phyloP scores from a whole-genome alignment of 805 yeast species.

The Starmerella gropengiesseri region DNA sequence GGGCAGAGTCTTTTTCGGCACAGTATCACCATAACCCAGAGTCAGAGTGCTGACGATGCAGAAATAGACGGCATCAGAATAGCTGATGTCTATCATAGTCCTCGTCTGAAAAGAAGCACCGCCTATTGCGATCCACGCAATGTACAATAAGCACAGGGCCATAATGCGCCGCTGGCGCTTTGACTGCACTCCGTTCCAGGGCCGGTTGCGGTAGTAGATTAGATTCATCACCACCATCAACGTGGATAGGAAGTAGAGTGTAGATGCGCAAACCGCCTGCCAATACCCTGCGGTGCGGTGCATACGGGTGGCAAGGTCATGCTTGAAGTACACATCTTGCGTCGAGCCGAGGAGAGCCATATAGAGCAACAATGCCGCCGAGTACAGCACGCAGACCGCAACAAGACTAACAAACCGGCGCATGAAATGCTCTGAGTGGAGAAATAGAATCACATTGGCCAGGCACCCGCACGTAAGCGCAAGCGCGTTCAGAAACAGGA shows the following conservation, averaged over 20 bases:
- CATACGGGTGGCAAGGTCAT: conserved; percentile 13
- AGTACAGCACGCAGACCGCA: conserved; percentile 40
- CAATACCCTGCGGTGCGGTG: conserved; percentile 57
- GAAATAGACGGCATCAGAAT: conserved; percentile 61
- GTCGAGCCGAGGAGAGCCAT: conserved; percentile 39
- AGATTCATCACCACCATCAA: conserved; percentile 45
- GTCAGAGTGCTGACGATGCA: conserved; percentile 66
- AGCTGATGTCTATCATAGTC: conserved; percentile 37
- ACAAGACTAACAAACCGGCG: conserved; percentile 44
- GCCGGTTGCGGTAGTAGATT: conserved; percentile 45
- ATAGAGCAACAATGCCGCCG: conserved; percentile 45
- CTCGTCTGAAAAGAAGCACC: conserved; percentile 42
- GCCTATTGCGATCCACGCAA: conserved; percentile 65
- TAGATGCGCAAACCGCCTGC: conserved; percentile 60
- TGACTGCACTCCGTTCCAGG: conserved; percentile 47
- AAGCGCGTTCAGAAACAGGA: conserved; percentile 48
- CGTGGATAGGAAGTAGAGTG: conserved; percentile 50
- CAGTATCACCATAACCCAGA: conserved; percentile 69
- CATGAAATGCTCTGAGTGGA: conserved; percentile 57
- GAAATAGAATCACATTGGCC: conserved; percentile 57
- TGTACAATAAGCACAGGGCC: conserved; percentile 53
- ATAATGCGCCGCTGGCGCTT: conserved; percentile 62
- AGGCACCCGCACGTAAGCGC: conserved; percentile 53
- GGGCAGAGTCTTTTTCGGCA: conserved; percentile 43
- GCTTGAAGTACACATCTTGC: conserved; percentile 27